Percentiles rank a stretch among this genome's conserved stretches.
Evolutionary conservation across 2,329 filamentous ascomycete species (phyloP).

Genomic region (Hypomyces rosellus): DNA sequence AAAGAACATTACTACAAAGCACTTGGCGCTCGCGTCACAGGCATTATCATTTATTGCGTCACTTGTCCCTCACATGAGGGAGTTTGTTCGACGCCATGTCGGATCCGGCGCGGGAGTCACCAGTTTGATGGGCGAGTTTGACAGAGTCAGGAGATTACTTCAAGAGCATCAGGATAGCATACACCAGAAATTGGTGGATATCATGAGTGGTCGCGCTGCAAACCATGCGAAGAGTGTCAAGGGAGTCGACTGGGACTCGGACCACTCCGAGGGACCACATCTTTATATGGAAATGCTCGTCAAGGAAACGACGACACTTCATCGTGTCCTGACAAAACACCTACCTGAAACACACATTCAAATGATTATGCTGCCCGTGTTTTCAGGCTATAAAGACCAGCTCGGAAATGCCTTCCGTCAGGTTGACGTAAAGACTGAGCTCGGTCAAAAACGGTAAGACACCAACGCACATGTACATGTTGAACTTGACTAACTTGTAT

Average conservation of each 20-base stretch:
- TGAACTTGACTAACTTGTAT: not conserved
- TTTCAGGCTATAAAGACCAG: constrained; percentile 73
- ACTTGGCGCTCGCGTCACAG: constrained; percentile 86
- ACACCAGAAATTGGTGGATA: constrained; percentile 87
- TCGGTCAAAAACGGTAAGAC: constrained; percentile 65
- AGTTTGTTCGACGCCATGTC: constrained; percentile 78
- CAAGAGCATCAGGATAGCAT: constrained; percentile 89
- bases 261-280: constrained; percentile 41
- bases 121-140: constrained; percentile 72
- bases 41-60: constrained; percentile 82
- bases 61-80: constrained; percentile 81
- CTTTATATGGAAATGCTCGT: constrained; percentile 80
- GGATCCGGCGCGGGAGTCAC: constrained; percentile 47
- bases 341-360: constrained; percentile 68
- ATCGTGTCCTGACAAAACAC: constrained; percentile 77
- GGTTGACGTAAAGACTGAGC: constrained; percentile 57
- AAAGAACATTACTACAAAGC: constrained; percentile 94
- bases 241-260: constrained; percentile 65
- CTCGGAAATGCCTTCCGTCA: constrained; percentile 65
- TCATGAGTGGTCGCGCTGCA: constrained; percentile 74
- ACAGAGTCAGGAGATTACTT: constrained; percentile 74
- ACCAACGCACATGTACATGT: not conserved
- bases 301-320: constrained; percentile 78
- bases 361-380: constrained; percentile 83
- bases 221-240: constrained; percentile 70